Conservation (phyloP, 1,284 basidiomycete genomes). For the Austroboletus niveus region DNA sequence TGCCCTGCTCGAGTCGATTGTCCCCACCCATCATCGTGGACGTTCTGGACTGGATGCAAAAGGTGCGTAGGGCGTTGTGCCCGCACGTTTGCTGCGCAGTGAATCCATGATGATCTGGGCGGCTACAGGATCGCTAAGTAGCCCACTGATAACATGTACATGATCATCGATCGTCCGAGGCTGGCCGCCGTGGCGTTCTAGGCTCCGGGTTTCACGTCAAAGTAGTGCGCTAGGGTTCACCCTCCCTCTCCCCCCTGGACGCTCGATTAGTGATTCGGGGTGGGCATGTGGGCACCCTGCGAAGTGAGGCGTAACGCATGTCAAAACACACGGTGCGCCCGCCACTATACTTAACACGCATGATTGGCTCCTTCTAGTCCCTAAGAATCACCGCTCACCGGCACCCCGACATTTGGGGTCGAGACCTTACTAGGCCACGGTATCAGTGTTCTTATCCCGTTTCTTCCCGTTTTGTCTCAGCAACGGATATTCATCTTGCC, state of each 20-base stretch:
- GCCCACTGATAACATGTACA: too few relatives aligned
- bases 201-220: not conserved
- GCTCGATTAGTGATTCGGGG: constrained; percentile 1
- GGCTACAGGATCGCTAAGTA: not conserved
- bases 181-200: not conserved
- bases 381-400: not conserved
- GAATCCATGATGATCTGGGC: not conserved
- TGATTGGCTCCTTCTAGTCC: not conserved
- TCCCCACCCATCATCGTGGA: not conserved
- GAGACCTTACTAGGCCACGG: constrained; percentile 1
- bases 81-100: not conserved
- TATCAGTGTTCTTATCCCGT: constrained; percentile 9
- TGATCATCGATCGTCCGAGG: too few relatives aligned
- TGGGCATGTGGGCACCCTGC: constrained; percentile 14
- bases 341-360: constrained; percentile 1
- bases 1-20: not conserved
- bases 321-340: not conserved
- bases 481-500: not conserved
- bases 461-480: constrained; percentile 8
- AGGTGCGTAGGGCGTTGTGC: not conserved
- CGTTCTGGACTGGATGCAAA: not conserved
- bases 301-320: not conserved
- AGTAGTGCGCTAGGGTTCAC: constrained; percentile 1
- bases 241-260: not conserved
- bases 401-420: not conserved